These are phyloP conservation scores for Hygrophoropsis aurantiaca DNA, from an alignment of 768 basidiomycete genomes.

Conservation along the genomic window DNA sequence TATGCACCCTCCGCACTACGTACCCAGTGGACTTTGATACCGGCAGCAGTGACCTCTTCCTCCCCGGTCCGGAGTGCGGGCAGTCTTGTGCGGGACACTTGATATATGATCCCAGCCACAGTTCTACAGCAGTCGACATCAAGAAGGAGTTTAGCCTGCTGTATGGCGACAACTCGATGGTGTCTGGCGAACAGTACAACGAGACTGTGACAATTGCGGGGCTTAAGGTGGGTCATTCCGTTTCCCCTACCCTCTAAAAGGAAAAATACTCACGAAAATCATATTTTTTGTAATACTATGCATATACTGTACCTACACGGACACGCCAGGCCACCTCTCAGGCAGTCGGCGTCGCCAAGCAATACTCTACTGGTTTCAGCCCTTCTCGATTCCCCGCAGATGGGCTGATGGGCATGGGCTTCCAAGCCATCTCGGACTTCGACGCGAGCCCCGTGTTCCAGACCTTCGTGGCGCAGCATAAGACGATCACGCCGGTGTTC, in stretches of 20 bases:
- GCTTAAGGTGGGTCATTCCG: slow-evolving; percentile 13
- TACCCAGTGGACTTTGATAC: slow-evolving; percentile 29
- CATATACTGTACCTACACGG: neutral
- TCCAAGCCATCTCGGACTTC: slow-evolving; percentile 22
- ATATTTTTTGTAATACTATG: neutral
- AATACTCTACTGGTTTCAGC: neutral
- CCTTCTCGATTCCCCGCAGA: neutral
- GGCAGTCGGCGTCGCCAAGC: slow-evolving; percentile 9
- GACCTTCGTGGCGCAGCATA: slow-evolving; percentile 18
- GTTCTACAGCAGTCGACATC: slow-evolving; percentile 1
- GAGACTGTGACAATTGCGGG: slow-evolving; percentile 36
- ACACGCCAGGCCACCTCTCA: slow-evolving; percentile 10
- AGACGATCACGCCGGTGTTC: slow-evolving; percentile 23
- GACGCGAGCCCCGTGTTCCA: slow-evolving; percentile 26
- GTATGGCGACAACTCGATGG: slow-evolving; percentile 39
- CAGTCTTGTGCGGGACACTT: slow-evolving; percentile 22
- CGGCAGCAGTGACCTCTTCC: slow-evolving; percentile 19
- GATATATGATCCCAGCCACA: slow-evolving; percentile 25
- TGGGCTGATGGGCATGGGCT: slow-evolving; percentile 30
- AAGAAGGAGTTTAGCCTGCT: slow-evolving; percentile 28
- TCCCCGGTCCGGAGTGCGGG: slow-evolving; percentile 13
- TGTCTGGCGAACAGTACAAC: slow-evolving; percentile 34
- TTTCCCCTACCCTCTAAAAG: too few species aligned
- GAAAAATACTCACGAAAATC: too few species aligned
- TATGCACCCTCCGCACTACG: too few species aligned